Percentiles rank a stretch among this genome's conserved stretches.
phyloP scores from a whole-genome alignment of 1,284 basidiomycete species.

The Irpex lacteus region DNA sequence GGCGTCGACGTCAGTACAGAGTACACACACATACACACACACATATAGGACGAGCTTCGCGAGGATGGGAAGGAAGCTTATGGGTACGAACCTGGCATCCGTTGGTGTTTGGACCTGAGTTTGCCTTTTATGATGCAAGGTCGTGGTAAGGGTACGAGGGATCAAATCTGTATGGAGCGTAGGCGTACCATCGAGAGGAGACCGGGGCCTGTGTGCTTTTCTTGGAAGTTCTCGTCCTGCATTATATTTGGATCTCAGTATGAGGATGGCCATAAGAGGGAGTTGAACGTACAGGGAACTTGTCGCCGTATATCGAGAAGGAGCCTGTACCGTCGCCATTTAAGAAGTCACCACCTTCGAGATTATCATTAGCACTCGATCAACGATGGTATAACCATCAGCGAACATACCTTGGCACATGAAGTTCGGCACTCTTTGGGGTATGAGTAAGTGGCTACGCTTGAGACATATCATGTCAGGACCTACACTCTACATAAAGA shows the following conservation, averaged over 20 bases:
- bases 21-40: not conserved
- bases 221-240: slow-evolving; percentile 91
- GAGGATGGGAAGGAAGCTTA: too few species aligned
- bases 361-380: not conserved
- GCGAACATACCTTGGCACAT: slow-evolving; percentile 75
- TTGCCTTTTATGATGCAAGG: slow-evolving; percentile 56
- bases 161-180: not conserved
- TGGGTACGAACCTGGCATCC: slow-evolving; percentile 71
- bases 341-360: slow-evolving; percentile 79
- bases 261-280: too few species aligned
- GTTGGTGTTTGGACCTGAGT: slow-evolving; percentile 90
- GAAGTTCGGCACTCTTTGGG: slow-evolving; percentile 66
- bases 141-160: slow-evolving; percentile 4
- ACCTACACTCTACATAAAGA: slow-evolving; percentile 64
- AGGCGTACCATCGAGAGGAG: slow-evolving; percentile 78
- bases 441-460: slow-evolving; percentile 10
- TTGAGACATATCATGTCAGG: slow-evolving; percentile 5
- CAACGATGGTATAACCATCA: not conserved
- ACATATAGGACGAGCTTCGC: slow-evolving; percentile 1
- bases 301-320: slow-evolving; percentile 93
- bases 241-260: not conserved
- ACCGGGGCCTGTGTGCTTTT: slow-evolving; percentile 86
- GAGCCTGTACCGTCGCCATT: slow-evolving; percentile 92
- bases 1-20: not conserved
- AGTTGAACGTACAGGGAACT: slow-evolving; percentile 67